phyloP scores from a whole-genome alignment of 768 basidiomycete species.

The Boletus speciosus region DNA sequence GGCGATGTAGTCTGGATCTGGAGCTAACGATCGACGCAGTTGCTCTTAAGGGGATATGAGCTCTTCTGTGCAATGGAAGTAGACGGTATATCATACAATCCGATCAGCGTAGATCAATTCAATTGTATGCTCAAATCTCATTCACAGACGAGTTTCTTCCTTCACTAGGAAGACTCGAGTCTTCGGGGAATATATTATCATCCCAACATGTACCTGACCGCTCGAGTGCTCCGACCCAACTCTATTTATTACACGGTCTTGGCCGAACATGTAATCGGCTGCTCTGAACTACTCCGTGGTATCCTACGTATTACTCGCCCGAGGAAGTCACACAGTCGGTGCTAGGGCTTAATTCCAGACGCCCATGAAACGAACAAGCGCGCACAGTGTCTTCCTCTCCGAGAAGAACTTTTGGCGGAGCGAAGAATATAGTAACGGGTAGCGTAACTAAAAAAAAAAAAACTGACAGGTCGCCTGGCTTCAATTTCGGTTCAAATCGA shows the following conservation, averaged over 20 bases:
- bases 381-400: background rate
- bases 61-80: constrained; percentile 16
- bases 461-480: constrained; percentile 5
- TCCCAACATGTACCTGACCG: background rate
- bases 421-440: background rate
- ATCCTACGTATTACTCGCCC: constrained; percentile 1
- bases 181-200: background rate
- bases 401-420: constrained; percentile 6
- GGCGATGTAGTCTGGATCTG: background rate
- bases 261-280: constrained; percentile 19
- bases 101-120: constrained; percentile 6
- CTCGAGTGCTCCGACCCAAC: background rate
- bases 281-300: background rate
- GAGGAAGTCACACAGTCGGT: background rate
- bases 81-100: background rate
- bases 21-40: constrained; percentile 10
- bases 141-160: background rate
- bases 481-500: background rate
- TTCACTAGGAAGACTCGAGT: background rate
- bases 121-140: background rate
- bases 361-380: background rate
- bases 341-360: background rate
- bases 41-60: constrained; percentile 6
- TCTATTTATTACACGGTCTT: constrained; percentile 9
- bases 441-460: background rate